Conservation (phyloP, 1,139 yeast genomes). For the Scheffersomyces illinoinensis region DNA sequence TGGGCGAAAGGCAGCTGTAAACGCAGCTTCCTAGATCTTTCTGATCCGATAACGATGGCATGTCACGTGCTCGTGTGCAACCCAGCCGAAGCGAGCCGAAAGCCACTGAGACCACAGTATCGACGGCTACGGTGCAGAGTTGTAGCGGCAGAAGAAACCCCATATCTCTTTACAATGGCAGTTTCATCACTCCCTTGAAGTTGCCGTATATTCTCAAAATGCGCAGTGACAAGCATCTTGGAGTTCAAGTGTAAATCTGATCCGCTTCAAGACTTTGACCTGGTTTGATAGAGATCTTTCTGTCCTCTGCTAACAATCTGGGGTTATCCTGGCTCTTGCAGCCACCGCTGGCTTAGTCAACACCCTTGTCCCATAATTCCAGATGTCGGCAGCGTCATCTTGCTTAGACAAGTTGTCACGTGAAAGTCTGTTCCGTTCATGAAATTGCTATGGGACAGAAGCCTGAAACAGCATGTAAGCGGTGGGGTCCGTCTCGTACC, state of each 20-base stretch:
- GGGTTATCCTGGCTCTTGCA: background rate
- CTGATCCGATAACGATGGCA: background rate
- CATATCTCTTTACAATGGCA: background rate
- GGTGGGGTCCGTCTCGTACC: background rate
- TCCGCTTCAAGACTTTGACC: background rate
- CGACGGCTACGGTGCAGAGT: background rate
- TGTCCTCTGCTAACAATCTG: background rate
- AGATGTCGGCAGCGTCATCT: background rate
- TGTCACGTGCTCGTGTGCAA: background rate
- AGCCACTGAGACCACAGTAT: background rate
- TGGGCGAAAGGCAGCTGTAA: background rate
- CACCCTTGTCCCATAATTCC: background rate
- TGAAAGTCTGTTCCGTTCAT: background rate
- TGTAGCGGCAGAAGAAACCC: background rate
- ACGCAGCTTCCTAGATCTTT: background rate
- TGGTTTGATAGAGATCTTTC: background rate
- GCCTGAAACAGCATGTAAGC: background rate
- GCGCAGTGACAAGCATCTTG: background rate
- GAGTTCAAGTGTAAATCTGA: background rate
- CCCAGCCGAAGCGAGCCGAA: background rate
- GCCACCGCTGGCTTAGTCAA: background rate
- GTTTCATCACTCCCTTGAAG: too few species aligned
- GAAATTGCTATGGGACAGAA: background rate
- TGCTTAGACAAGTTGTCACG: background rate
- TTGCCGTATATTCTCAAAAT: background rate